These are phyloP conservation scores for Apophysomyces sp. DNA, from an alignment of 371 early-diverging fungal species.

Conservation along the genomic window DNA sequence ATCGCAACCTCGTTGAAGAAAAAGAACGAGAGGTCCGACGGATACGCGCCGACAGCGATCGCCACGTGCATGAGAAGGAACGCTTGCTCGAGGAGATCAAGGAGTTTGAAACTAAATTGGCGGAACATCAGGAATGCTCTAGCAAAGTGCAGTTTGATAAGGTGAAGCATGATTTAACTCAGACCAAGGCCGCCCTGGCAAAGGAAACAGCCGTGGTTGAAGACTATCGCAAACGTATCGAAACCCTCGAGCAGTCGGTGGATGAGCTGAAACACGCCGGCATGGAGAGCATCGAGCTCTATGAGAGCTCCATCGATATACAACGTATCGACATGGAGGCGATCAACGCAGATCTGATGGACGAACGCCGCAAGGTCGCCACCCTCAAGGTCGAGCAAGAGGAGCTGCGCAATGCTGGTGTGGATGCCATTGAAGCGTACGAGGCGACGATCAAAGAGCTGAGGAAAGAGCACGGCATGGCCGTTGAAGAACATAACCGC, in stretches of 20 bases:
- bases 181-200: conserved; percentile 28
- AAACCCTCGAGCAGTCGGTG: conserved; percentile 34
- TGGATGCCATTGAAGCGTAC: conserved; percentile 38
- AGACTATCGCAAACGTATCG: conserved; percentile 28
- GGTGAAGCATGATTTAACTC: conserved; percentile 27
- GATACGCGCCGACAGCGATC: conserved; percentile 38
- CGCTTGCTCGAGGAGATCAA: conserved; percentile 36
- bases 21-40: conserved; percentile 50
- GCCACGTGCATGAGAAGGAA: conserved; percentile 41
- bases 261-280: conserved; percentile 51
- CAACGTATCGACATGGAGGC: conserved; percentile 52
- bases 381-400: conserved; percentile 30
- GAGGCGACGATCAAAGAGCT: conserved; percentile 41
- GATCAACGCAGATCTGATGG: conserved; percentile 36
- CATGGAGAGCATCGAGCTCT: conserved; percentile 56
- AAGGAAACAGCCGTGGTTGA: conserved; percentile 26
- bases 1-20: conserved; percentile 48
- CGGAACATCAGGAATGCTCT: conserved; percentile 37
- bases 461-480: conserved; percentile 25
- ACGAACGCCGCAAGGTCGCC: conserved; percentile 40
- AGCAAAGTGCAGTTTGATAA: conserved; percentile 35
- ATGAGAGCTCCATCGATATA: conserved; percentile 50
- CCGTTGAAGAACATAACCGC: conserved; percentile 18
- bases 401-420: conserved; percentile 35
- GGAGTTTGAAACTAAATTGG: conserved; percentile 36